phyloP scores from a whole-genome alignment of 2,329 filamentous ascomycete species.

The Diaporthe citrichinensis region DNA sequence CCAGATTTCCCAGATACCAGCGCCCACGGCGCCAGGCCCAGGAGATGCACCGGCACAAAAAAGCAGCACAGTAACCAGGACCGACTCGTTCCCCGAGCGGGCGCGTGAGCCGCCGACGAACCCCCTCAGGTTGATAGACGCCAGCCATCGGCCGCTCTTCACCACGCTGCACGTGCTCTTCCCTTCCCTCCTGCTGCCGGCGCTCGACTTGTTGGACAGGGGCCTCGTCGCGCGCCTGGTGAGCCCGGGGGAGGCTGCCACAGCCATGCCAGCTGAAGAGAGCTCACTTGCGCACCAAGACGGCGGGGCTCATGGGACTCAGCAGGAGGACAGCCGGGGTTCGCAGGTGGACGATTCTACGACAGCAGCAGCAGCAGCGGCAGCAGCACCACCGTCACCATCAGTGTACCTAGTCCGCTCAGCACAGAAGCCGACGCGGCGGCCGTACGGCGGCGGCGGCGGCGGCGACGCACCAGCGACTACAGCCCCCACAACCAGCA shows the following conservation, averaged over 20 bases:
- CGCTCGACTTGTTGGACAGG: conserved; percentile 89
- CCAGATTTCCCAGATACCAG: conserved; percentile 54
- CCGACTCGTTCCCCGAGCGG: background rate
- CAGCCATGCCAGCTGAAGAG: background rate
- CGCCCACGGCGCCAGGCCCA: conserved; percentile 26
- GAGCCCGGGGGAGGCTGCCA: background rate
- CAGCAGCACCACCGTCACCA: conserved; percentile 9
- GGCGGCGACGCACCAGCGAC: conserved; percentile 8
- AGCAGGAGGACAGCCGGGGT: background rate
- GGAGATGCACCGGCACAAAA: background rate
- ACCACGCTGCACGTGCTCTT: conserved; percentile 89
- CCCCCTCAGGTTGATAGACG: conserved; percentile 54
- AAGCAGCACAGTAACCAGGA: background rate
- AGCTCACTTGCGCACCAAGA: background rate
- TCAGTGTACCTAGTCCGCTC: conserved; percentile 77
- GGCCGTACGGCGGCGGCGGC: conserved; percentile 46
- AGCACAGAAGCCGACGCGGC: conserved; percentile 55
- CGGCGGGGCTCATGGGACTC: background rate
- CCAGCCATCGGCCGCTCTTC: conserved; percentile 69
- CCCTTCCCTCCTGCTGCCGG: conserved; percentile 83
- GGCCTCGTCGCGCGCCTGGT: conserved; percentile 74
- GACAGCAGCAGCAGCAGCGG: background rate
- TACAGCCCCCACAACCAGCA: conserved; percentile 35
- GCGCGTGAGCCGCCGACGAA: conserved; percentile 45
- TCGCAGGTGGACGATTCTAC: background rate